Conservation (phyloP, 371 early-diverging fungal species). For the Lichtheimia ornata region DNA sequence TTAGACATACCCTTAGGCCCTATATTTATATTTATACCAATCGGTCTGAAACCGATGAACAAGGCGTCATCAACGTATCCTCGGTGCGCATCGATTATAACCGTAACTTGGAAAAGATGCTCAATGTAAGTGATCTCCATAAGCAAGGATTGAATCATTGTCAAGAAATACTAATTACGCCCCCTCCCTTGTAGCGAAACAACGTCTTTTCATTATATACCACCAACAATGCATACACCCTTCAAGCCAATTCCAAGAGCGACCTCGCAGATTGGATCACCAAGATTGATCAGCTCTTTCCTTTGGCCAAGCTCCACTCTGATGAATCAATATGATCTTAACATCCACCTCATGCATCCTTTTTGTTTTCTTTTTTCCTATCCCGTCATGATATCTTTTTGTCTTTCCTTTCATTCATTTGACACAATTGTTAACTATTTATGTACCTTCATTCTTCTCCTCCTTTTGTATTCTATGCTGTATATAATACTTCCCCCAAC, state of each 20-base stretch:
- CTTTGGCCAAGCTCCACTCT: constrained; percentile 33
- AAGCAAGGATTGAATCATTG: not conserved
- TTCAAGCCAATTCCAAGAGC: constrained; percentile 68
- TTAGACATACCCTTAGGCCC: constrained; percentile 50
- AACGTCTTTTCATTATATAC: constrained; percentile 83
- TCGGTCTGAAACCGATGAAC: constrained; percentile 65
- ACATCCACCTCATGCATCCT: not conserved
- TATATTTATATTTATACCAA: constrained; percentile 78
- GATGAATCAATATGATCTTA: not conserved
- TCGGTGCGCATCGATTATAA: constrained; percentile 76
- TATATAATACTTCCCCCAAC: not conserved
- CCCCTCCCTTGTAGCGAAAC: constrained; percentile 45
- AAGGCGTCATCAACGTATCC: constrained; percentile 73
- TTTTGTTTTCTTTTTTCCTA: not conserved
- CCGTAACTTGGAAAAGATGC: constrained; percentile 63
- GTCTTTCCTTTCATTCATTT: not conserved
- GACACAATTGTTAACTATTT: constrained; percentile 1
- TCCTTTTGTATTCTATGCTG: not conserved
- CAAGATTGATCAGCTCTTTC: constrained; percentile 67
- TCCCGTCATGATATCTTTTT: constrained; percentile 3
- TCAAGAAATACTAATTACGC: not conserved
- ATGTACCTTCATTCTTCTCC: constrained; percentile 3
- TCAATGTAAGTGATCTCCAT: constrained; percentile 48
- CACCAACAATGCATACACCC: constrained; percentile 72
- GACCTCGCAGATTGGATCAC: constrained; percentile 82